Evolutionary conservation across 2,329 filamentous ascomycete species (phyloP), one percentile per base, ranked within the genome.

Genomic region (Ceratocystis albifundus): DNA sequence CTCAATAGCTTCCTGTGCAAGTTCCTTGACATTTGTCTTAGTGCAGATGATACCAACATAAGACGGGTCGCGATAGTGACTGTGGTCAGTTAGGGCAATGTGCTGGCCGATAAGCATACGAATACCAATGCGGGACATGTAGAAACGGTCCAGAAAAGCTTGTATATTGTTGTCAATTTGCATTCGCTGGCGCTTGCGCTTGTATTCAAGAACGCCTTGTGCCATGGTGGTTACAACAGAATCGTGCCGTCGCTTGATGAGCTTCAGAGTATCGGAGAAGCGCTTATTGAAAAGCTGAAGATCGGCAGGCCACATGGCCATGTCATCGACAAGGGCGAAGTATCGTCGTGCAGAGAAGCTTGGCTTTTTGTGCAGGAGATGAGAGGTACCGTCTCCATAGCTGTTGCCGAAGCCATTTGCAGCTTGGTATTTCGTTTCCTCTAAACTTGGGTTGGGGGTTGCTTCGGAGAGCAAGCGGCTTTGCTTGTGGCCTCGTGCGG

Each of bases 11-110:
- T 99, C 94, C 74, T 96, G 87, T 3, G 94, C 94, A 62, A 99
- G 84, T 71, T 99, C 94, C 67, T 86, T 86, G 48, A 99, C 93
- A 72, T 96, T 99, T 30, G 94, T 97, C 79, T 95, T 96, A 68
- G 94, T 99, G 80, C 94, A 99, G 74, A 99, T 99, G 71, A 99
- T 96, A 69, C 94, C 94, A 71, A 99, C 94, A 74, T 99, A 97
- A 69, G 90, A 89, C 46, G 91, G 90, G 75, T 97, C 93, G 69
- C 87, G 86, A 71, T 91, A 86, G 71, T 94, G 88, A 72, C 87
- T 89, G 77, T 97, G 92, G 75, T 97, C 93, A 4, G 92, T 96
- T 68, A 99, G 81, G 68, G 94, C 94, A 73, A 99, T 96, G 79
- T 99, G 94, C 76, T 99, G 94, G 65, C 94, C 94, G 72, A 99